Evolutionary conservation across 768 basidiomycete species (phyloP), one percentile per base, ranked within the genome.

Genomic region (Hygrophoropsis aurantiaca): DNA sequence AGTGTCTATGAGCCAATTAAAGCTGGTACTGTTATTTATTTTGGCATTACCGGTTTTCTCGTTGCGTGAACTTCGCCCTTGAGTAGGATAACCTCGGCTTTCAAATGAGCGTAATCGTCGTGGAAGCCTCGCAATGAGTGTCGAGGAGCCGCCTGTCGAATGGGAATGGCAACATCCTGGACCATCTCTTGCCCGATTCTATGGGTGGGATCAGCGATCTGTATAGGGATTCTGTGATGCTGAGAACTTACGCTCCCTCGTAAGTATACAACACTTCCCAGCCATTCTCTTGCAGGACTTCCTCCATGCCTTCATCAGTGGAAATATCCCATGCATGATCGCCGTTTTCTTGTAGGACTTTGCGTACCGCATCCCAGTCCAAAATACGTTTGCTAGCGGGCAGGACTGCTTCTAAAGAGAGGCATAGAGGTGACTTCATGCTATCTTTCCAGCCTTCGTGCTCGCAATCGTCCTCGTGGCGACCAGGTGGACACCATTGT

Each of bases 221-320:
- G 21, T 24, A 35, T 9, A 23, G 23, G 11, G 37, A 36, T 6
- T 20, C 1, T 0, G 21, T 4, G 25, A 3, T 40, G 42, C 8
- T n/a, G 16, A 24, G 38, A 16, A 66, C 76, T 60, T 48, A 78
- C 76, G 60, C 60, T 51, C 66, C 64, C 6, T 61, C 53, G 35
- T 65, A 78, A 15, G 75, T 74, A 42, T 73, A 66, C 40, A 74
- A 44, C 16, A 70, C 60, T 39, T 69, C 65, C 30, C 68, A 74
- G 0, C 75, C 76, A 13, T 71, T 69, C 40, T 58, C 59, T 32
- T 58, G 56, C 20, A 78, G 55, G 26, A 67, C 50, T 6, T 60
- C 40, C 13, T 67, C 66, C 5, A 75, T 45, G 3, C 58, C 57
- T 11, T 65, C 56, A 13, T 55, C 66, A 0, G 63, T 54, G 2